Evolutionary conservation across 164 flowering plant species (phyloP), one percentile per base, ranked within the genome.

Genomic region (Paratinospora sagittata): DNA sequence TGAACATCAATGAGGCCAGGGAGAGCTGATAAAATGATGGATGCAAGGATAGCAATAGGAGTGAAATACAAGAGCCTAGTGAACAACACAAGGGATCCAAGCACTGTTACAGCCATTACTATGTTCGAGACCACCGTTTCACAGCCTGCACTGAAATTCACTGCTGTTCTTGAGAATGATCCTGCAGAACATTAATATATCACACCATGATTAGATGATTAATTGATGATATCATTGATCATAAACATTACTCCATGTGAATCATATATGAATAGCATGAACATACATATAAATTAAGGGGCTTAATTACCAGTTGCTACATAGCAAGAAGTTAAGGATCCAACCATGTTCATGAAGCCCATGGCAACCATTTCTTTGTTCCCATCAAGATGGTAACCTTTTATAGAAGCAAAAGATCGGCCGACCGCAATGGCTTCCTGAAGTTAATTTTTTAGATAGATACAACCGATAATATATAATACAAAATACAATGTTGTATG

Each of bases 371-470:
- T 91, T 79, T 93, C 97, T 70, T 86, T 91, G 85, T 91, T 93
- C 33, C 98, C 98, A 74, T 88, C 93, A 52, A 93, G 63, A 41
- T 86, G 89, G 76, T 93, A 93, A 33, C 91, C 97, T 65, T 78
- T 90, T 6, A 93, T 81, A 26, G 96, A 76, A 68, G 97, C 97
- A 68, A 93, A 93, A n/a, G 98, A 86, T 74, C 92, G 76, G 0
- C 98, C 97, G 2, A 93, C 92, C 0, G 98, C 98, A 70, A 93
- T 83, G 2, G 92, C 97, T 83, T 93, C 98, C 98, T 93, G 84
- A 55, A 65, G 69, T 52, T 21, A 58, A 65, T 14, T 52, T 10
- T 39, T 52, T 0, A 17, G 0, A 33, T 7, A 55, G 0, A 55
- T 9, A 55, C 21, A 30, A 30, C n/a, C n/a, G n/a, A n/a, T n/a